phyloP scores from a whole-genome alignment of 2,329 filamentous ascomycete genomes.

The Mariannaea sp. region DNA sequence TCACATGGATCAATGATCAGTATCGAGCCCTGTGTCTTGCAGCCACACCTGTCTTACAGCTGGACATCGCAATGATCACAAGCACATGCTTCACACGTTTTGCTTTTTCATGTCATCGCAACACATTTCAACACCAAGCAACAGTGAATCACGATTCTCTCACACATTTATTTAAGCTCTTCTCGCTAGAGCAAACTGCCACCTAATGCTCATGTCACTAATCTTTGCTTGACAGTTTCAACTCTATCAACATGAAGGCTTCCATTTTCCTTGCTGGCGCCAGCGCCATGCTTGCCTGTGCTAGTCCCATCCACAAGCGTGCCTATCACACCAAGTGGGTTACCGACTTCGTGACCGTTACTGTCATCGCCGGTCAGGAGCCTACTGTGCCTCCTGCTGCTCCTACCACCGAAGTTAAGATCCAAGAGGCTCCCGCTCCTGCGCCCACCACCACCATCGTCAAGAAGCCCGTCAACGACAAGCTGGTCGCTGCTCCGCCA shows the following conservation, averaged over 20 bases:
- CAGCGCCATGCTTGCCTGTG: slow-evolving; percentile 52
- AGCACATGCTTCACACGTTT: background rate
- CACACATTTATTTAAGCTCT: slow-evolving; percentile 16
- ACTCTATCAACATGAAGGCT: slow-evolving; percentile 54
- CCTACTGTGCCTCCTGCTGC: slow-evolving; percentile 27
- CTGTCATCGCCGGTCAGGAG: slow-evolving; percentile 46
- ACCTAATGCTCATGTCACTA: slow-evolving; percentile 37
- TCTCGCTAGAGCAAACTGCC: too few relatives aligned
- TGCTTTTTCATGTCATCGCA: background rate
- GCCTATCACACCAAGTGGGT: slow-evolving; percentile 48
- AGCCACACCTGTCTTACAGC: slow-evolving; percentile 6
- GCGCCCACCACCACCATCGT: slow-evolving; percentile 15
- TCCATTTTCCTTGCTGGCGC: slow-evolving; percentile 52
- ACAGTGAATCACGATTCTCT: slow-evolving; percentile 21
- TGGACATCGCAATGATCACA: slow-evolving; percentile 4
- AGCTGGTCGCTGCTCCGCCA: too few relatives aligned
- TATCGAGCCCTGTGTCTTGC: slow-evolving; percentile 7
- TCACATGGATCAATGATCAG: background rate
- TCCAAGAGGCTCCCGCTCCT: slow-evolving; percentile 26
- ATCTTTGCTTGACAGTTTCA: slow-evolving; percentile 22
- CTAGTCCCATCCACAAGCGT: slow-evolving; percentile 49
- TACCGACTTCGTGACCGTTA: slow-evolving; percentile 50
- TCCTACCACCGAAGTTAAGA: slow-evolving; percentile 32
- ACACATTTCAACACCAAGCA: slow-evolving; percentile 20
- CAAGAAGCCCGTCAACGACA: too few relatives aligned